Conservation (phyloP, 345 rosid genomes). For the Moricandia moricandioides region DNA sequence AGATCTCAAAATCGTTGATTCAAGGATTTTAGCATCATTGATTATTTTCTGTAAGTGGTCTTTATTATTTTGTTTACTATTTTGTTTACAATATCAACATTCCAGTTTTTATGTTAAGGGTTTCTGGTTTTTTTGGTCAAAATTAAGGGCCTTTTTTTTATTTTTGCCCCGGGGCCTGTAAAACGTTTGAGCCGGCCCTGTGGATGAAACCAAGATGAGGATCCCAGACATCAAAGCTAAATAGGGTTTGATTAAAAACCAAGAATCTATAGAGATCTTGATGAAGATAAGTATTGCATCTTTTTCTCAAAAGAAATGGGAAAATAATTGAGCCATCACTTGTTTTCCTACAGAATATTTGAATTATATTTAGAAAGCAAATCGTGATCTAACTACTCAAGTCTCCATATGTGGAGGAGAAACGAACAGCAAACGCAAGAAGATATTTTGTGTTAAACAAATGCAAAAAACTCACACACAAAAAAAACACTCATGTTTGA, state of each 20-base stretch:
- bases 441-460: background rate
- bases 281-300: slow-evolving; percentile 24
- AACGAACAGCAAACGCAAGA: slow-evolving; percentile 15
- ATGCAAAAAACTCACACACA: background rate
- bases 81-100: no score
- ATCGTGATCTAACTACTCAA: background rate
- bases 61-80: no score
- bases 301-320: background rate
- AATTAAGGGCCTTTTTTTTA: no score
- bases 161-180: no score
- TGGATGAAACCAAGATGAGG: background rate
- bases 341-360: slow-evolving; percentile 2
- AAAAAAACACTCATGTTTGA: slow-evolving; percentile 37
- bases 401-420: slow-evolving; percentile 26
- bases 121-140: no score
- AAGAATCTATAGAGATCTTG: slow-evolving; percentile 8
- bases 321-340: slow-evolving; percentile 31
- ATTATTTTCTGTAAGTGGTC: no score
- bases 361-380: background rate
- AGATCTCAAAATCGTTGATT: no score
- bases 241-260: slow-evolving; percentile 1
- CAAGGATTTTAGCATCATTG: no score
- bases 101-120: no score
- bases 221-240: slow-evolving; percentile 1
- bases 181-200: no score